These are phyloP conservation scores for Phytophthora litchii DNA, from an alignment of 352 stramenopile genomes.

Conservation along the genomic window DNA sequence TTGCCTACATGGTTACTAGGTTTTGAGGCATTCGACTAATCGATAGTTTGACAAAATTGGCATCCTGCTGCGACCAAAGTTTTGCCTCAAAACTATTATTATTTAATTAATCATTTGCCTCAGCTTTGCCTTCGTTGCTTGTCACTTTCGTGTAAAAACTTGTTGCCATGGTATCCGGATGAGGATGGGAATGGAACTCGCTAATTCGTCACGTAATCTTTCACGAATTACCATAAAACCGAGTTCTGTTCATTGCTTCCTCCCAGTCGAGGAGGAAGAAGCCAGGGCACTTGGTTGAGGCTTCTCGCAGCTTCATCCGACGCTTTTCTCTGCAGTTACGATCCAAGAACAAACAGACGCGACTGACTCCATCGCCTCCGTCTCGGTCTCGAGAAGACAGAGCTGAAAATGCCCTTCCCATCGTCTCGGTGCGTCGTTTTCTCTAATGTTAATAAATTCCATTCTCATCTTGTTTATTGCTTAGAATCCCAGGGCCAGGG, in stretches of 20 bases:
- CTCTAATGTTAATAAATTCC: background rate
- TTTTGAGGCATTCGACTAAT: too few relatives aligned
- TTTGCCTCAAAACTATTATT: too few relatives aligned
- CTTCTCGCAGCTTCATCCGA: background rate
- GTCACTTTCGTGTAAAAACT: too few relatives aligned
- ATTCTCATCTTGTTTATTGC: background rate
- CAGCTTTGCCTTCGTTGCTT: too few relatives aligned
- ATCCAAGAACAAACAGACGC: conserved; percentile 6
- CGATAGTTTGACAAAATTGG: too few relatives aligned
- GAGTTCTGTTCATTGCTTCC: conserved; percentile 1
- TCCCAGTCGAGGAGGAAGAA: conserved; percentile 12
- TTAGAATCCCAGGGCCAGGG: conserved; percentile 32
- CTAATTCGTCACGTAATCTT: conserved; percentile 18
- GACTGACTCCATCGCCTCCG: background rate
- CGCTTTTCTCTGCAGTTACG: conserved; percentile 29
- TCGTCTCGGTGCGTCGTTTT: conserved; percentile 35
- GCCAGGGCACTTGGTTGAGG: conserved; percentile 3
- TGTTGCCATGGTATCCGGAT: too few relatives aligned
- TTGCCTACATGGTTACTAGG: too few relatives aligned
- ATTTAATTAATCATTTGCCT: too few relatives aligned
- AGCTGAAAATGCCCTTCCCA: conserved; percentile 32
- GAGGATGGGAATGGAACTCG: too few relatives aligned
- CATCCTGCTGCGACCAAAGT: too few relatives aligned
- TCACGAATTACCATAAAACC: conserved; percentile 22
- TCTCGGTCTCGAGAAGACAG: background rate